Evolutionary conservation across 345 rosid species (phyloP).

Genomic region (Firmiana major): DNA sequence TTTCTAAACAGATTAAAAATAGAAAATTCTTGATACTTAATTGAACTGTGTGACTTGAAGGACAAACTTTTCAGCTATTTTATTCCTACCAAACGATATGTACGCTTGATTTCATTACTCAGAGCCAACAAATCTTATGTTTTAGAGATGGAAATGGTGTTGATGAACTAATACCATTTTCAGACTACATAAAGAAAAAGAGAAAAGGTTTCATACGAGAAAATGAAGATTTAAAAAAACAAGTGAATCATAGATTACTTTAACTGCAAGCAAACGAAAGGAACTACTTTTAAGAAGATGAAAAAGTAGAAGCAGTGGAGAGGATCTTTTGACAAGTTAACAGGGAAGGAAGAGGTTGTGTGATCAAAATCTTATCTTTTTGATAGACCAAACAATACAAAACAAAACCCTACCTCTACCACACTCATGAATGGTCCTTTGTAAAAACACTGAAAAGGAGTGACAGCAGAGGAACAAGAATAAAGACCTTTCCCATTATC

Average conservation of each 20-base stretch:
- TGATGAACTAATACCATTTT: not conserved
- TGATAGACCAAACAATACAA: slow-evolving; percentile 21
- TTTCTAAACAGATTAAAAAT: not conserved
- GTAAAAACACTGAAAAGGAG: slow-evolving; percentile 22
- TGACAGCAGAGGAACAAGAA: slow-evolving; percentile 32
- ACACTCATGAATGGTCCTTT: slow-evolving; percentile 17
- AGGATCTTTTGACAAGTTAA: slow-evolving; percentile 9
- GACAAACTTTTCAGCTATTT: too few species aligned
- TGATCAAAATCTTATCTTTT: slow-evolving; percentile 17
- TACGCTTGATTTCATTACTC: too few species aligned
- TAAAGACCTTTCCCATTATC: slow-evolving; percentile 32
- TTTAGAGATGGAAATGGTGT: not conserved
- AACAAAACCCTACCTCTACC: slow-evolving; percentile 13
- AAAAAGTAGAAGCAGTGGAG: slow-evolving; percentile 15
- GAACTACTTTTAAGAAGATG: not conserved
- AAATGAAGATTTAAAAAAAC: not conserved
- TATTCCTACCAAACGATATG: too few species aligned
- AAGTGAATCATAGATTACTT: not conserved
- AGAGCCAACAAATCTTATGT: not conserved
- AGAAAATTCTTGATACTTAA: not conserved
- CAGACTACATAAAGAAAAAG: not conserved
- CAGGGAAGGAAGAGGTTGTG: not conserved
- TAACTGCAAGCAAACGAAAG: slow-evolving; percentile 3
- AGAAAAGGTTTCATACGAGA: not conserved
- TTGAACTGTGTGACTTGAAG: not conserved